Conservation (phyloP, 371 early-diverging fungal species). For the Mycotypha africana region DNA sequence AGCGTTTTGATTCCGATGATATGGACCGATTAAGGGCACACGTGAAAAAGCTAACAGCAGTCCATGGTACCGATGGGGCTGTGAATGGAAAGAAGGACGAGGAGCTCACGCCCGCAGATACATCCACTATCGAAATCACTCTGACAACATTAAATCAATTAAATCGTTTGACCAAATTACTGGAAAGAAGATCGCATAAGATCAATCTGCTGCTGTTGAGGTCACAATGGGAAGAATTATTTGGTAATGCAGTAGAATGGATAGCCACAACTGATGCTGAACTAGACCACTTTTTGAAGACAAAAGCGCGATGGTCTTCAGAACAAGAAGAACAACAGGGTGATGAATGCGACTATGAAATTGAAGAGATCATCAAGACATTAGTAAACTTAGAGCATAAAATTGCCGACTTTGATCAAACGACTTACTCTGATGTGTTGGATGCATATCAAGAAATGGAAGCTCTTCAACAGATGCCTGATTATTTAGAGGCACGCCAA, state of each 20-base stretch:
- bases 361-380: slow-evolving; percentile 31
- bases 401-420: slow-evolving; percentile 40
- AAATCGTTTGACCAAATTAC: slow-evolving; percentile 26
- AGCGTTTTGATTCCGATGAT: slow-evolving; percentile 13
- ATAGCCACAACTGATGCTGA: slow-evolving; percentile 28
- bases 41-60: slow-evolving; percentile 40
- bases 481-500: slow-evolving; percentile 39
- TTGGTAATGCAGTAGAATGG: slow-evolving; percentile 37
- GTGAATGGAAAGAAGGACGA: slow-evolving; percentile 6
- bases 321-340: slow-evolving; percentile 16
- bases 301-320: slow-evolving; percentile 31
- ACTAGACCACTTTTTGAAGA: slow-evolving; percentile 27
- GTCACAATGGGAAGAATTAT: slow-evolving; percentile 42
- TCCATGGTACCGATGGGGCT: background rate
- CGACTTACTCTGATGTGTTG: slow-evolving; percentile 25
- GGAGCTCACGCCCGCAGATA: slow-evolving; percentile 49
- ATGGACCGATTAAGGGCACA: slow-evolving; percentile 46
- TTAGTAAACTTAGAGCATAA: slow-evolving; percentile 26
- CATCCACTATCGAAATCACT: slow-evolving; percentile 49
- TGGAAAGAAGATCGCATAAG: slow-evolving; percentile 22
- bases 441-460: slow-evolving; percentile 47
- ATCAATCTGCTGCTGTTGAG: slow-evolving; percentile 31
- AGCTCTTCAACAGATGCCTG: slow-evolving; percentile 26
- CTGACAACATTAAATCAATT: slow-evolving; percentile 38
- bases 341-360: slow-evolving; percentile 6